Base-by-base conservation (phyloP, 495 filamentous ascomycete species). In the Peziza echinospora region DNA sequence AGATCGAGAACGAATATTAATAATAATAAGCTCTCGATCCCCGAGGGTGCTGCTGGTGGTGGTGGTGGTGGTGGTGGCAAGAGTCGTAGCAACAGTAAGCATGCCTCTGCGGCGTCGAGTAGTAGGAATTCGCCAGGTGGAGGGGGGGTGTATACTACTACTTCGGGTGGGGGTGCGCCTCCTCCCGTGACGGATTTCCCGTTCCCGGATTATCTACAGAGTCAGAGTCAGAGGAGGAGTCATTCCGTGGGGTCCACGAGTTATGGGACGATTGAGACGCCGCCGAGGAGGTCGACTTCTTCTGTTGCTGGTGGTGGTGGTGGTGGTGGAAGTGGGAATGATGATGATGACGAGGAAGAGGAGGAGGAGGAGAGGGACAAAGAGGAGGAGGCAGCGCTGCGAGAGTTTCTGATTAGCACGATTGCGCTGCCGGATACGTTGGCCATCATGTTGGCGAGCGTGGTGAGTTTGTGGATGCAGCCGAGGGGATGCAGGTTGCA, bases 381-480 rank as follows among this genome's bases (percentile, higher is more conserved):
- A 24, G 50, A 51, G 24, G 53, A 51, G 26, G 51, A 51, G 54
- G 49, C 43, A 13, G 50, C 47, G 6, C 45, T 51, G 41, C 39
- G 55, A 9, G 55, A 57, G 25, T 53, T 53, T 40, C 44, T 55
- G 47, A 47, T 56, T 11, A 46, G 34, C 16, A 51, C 54, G 2
- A 54, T 58, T 46, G 51, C 55, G 19, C 21, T 57, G 24, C 54
- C 54, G 39, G 55, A 52, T 46, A 54, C 46, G 2, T 21, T 57
- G 10, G 55, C 54, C 7, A 54, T 57, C 24, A 47, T 54, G 44
- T n/a, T 57, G 21, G 55, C 51, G 5, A 52, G 54, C 45, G 41
- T 57, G 10, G 48, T 47, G 21, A 58, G 51, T 13, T 41, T 58
- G 48, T 51, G 54, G 54, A 11, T 57, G 40, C 54, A 58, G 51